phyloP scores from a whole-genome alignment of 176 grass and related monocot genomes.

The Rhynchospora tenuis region DNA sequence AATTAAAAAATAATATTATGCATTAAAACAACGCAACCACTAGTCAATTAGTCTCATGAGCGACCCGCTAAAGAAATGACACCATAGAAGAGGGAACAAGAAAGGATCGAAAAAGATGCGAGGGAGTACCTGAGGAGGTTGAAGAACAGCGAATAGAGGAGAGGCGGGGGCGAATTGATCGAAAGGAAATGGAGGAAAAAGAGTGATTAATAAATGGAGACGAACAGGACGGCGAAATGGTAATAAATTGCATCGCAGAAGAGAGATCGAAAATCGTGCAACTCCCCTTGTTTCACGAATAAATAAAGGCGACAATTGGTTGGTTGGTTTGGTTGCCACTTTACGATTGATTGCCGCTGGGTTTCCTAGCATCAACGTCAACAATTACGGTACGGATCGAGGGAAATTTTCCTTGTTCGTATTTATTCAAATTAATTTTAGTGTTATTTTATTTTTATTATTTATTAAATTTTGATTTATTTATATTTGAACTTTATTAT shows the following conservation, averaged over 20 bases:
- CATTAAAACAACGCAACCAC: neutral
- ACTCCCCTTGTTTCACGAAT: neutral
- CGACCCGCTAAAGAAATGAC: neutral
- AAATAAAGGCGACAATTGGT: neutral
- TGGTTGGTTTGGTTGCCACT: neutral
- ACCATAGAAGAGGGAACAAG: neutral
- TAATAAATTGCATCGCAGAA: neutral
- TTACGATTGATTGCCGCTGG: no score
- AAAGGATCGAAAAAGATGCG: neutral
- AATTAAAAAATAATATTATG: neutral
- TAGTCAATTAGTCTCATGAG: neutral
- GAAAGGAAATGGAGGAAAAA: neutral
- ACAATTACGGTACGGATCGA: no score
- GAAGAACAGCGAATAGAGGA: neutral
- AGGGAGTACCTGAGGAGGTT: neutral
- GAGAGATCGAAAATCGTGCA: neutral
- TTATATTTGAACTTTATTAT: no score
- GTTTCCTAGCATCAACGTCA: no score
- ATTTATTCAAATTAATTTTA: no score
- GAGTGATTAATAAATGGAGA: neutral
- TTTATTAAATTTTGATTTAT: no score
- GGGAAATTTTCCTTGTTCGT: no score
- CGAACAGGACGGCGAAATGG: neutral
- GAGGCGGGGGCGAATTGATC: slow-evolving; percentile 7
- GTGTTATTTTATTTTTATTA: no score